Percentiles rank a stretch among this genome's conserved stretches.
Conservation (phyloP, 768 basidiomycete genomes). For the Pluteus cervinus region DNA sequence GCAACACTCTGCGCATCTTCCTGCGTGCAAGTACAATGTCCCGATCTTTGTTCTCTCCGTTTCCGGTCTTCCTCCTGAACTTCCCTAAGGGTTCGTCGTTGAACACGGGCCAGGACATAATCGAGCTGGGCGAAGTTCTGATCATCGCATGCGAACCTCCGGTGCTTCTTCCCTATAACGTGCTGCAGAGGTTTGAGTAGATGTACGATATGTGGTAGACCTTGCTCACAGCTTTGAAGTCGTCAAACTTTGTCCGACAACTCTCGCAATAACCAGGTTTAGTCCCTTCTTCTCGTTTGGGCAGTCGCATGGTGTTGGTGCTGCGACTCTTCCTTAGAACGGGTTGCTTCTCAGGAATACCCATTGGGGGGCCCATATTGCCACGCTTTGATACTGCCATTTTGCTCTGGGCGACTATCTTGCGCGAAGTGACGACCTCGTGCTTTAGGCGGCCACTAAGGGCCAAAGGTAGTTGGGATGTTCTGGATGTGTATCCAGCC, state of each 20-base stretch:
- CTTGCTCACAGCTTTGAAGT: constrained; percentile 70
- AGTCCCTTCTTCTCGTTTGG: constrained; percentile 76
- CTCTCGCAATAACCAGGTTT: constrained; percentile 99
- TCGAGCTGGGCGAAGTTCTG: constrained; percentile 80
- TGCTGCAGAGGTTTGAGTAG: constrained; percentile 47
- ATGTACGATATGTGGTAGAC: too few relatives aligned
- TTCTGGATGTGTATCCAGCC: constrained; percentile 39
- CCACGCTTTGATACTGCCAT: constrained; percentile 22
- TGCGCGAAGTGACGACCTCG: constrained; percentile 65
- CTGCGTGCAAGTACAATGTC: too few relatives aligned
- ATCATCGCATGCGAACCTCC: constrained; percentile 73
- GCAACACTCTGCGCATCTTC: too few relatives aligned
- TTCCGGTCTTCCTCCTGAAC: constrained; percentile 19
- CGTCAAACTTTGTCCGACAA: constrained; percentile 84
- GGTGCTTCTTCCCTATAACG: constrained; percentile 63
- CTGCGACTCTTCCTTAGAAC: constrained; percentile 72
- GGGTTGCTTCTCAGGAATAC: constrained; percentile 47
- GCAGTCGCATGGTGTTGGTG: constrained; percentile 69
- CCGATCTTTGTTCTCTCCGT: constrained; percentile 12
- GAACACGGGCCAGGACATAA: constrained; percentile 58
- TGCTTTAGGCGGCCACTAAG: constrained; percentile 53
- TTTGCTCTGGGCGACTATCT: constrained; percentile 23
- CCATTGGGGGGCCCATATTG: constrained; percentile 63
- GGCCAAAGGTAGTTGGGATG: constrained; percentile 43
- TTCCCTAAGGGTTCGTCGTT: constrained; percentile 33